phyloP scores from a whole-genome alignment of 179 eudicot species.

The Beta macrorhiza region DNA sequence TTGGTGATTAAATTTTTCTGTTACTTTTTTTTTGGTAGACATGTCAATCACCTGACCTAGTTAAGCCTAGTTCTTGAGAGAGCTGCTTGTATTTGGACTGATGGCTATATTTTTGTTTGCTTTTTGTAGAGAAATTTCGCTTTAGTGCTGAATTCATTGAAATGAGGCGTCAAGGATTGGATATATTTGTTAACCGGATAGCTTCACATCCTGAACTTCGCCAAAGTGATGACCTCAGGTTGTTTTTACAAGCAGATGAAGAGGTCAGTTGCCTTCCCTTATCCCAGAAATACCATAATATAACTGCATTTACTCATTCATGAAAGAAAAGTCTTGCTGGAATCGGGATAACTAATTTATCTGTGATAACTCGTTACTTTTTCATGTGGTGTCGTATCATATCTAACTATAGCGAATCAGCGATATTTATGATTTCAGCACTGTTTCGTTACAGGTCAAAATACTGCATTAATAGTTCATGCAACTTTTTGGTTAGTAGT shows the following conservation, averaged over 20 bases:
- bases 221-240: constrained; percentile 84
- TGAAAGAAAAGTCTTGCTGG: not conserved
- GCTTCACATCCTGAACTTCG: constrained; percentile 84
- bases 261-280: constrained; percentile 53
- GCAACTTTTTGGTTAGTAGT: no score
- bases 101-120: constrained; percentile 24
- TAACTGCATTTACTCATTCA: not conserved
- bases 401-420: no score
- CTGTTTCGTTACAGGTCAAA: not conserved
- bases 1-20: no score
- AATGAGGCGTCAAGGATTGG: constrained; percentile 94
- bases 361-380: no score
- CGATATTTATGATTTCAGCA: not conserved
- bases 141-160: constrained; percentile 97
- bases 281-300: not conserved
- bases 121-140: constrained; percentile 81
- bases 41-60: not conserved
- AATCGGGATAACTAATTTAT: not conserved
- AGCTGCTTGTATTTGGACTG: not conserved
- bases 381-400: not conserved
- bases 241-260: constrained; percentile 91
- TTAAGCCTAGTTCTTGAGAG: not conserved
- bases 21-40: not conserved
- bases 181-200: constrained; percentile 83
- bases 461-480: not conserved